phyloP scores from a whole-genome alignment of 352 stramenopile species.

The Thraustochytrium sp. region DNA sequence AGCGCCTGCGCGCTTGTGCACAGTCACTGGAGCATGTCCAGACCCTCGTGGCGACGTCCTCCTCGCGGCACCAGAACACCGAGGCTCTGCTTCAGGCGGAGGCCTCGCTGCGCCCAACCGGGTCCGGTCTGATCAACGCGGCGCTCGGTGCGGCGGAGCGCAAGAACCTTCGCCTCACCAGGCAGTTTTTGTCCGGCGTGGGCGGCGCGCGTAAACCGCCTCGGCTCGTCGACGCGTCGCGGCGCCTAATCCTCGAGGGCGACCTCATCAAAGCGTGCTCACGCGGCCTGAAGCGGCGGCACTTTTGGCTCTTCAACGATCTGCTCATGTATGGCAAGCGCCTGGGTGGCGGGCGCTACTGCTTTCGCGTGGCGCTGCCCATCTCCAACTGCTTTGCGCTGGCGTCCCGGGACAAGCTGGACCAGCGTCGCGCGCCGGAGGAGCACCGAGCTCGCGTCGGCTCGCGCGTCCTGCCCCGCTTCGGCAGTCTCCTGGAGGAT shows the following conservation, averaged over 20 bases:
- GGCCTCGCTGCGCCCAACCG: neutral
- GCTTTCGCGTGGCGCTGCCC: neutral
- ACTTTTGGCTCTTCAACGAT: constrained; percentile 26
- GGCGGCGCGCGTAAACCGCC: neutral
- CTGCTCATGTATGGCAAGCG: neutral
- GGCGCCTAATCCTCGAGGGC: neutral
- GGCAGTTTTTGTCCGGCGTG: neutral
- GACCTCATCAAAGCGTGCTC: neutral
- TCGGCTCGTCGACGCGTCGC: neutral
- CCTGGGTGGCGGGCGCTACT: neutral
- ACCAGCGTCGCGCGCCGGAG: neutral
- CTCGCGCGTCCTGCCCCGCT: neutral
- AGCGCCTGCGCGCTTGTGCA: neutral
- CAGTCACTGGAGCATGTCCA: neutral
- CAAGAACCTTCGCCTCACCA: neutral
- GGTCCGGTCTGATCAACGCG: neutral
- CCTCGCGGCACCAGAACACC: neutral
- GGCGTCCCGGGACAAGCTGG: neutral
- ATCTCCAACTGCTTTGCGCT: constrained; percentile 3
- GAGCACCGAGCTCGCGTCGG: neutral
- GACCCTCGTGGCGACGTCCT: neutral
- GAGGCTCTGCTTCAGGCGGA: neutral
- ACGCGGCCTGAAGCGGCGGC: neutral
- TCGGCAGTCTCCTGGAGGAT: neutral
- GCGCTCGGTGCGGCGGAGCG: neutral